Base-by-base conservation (phyloP, 495 filamentous ascomycete species). In the Aspergillus carlsbadensis region DNA sequence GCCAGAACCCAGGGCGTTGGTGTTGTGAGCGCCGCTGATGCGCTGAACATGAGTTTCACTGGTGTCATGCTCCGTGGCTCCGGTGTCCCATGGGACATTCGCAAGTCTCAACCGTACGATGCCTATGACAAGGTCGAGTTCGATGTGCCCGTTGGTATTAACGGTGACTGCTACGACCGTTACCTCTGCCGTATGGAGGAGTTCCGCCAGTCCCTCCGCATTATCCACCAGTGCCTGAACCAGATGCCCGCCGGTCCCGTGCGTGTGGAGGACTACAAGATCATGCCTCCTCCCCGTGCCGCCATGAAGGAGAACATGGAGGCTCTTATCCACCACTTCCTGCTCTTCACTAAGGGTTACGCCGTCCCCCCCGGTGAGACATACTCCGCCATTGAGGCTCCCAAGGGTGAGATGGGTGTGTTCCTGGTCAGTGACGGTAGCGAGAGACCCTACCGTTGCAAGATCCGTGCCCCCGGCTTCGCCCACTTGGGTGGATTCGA, bases 261-360 rank as follows among this genome's bases (percentile, higher is more conserved):
- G 65, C 84, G 91, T 53, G 92, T 97, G 36, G 94, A 98, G 74
- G 94, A 98, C 76, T 98, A 97, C 82, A 98, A 98, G 82, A 85
- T 99, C 71, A 88, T 89, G n/a, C 94, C 94, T 8, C 94, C 94
- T 36, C 94, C 94, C 13, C 85, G 94, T 65, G 83, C 87, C n/a
- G 95, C 94, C 61, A 99, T 99, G 94, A 99, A 99, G 82, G 94
- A 99, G 82, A 88, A 99, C 76, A 99, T 99, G 95, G 94, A 99
- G 74, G 93, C 94, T 18, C 81, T 99, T 13, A 99, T 99, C 70
- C 94, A 99, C 75, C 94, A 99, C 80, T 99, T 99, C 82, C 77
- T 99, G 45, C 84, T 99, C 31, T 99, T 92, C 77, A 96, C 91
- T 68, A 99, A 98, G 80, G 94, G 94, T 53, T 99, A 98, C 72